Conservation (phyloP, 768 basidiomycete genomes). For the Termitomyces sp. region DNA sequence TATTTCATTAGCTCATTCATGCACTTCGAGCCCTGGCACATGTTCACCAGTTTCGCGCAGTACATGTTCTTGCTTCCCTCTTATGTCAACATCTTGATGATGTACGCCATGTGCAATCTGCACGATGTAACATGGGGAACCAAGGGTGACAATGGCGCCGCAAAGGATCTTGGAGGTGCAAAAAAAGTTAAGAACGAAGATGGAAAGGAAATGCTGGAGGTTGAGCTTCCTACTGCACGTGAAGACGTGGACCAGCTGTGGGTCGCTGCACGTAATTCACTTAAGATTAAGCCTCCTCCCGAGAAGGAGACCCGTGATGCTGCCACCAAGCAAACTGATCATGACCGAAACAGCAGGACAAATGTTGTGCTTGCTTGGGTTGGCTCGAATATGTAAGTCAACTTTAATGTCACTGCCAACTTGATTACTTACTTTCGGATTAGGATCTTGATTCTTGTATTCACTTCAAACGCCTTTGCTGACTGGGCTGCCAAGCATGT, state of each 20-base stretch:
- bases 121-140: conserved; percentile 93
- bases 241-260: conserved; percentile 90
- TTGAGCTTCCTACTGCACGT: conserved; percentile 72
- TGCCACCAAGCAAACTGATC: conserved; percentile 85
- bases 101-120: conserved; percentile 91
- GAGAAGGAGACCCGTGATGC: conserved; percentile 81
- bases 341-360: conserved; percentile 76
- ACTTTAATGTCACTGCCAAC: background rate
- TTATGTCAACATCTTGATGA: conserved; percentile 81
- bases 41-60: conserved; percentile 88
- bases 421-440: background rate
- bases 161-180: conserved; percentile 86
- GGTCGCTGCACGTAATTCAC: conserved; percentile 65
- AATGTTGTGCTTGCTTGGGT: conserved; percentile 83
- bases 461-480: conserved; percentile 73
- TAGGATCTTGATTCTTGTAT: conserved; percentile 66
- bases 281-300: conserved; percentile 63
- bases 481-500: conserved; percentile 65
- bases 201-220: conserved; percentile 84
- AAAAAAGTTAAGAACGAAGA: conserved; percentile 84
- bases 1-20: conserved; percentile 85
- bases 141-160: conserved; percentile 84
- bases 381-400: conserved; percentile 74
- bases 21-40: conserved; percentile 95
- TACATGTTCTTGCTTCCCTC: conserved; percentile 87